Evolutionary conservation across 345 rosid genomes (phyloP), one percentile per base, ranked within the genome.

Genomic region (Jatropha curcas): DNA sequence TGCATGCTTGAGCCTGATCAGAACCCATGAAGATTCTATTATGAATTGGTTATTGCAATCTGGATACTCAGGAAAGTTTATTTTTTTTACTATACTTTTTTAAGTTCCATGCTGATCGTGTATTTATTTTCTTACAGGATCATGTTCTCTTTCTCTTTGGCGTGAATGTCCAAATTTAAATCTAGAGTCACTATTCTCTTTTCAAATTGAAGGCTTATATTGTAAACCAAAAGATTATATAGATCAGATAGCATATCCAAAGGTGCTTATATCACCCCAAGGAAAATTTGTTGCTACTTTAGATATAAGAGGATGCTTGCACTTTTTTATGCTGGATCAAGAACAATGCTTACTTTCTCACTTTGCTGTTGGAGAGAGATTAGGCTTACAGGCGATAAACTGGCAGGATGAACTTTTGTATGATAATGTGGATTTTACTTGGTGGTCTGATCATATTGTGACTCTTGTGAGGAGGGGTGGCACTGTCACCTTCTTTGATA

Each of bases 391-490:
- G 70, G 78, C 72, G 63, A 71, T 77, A 31, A 62, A 64, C 46
- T 70, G 62, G 55, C 45, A 67, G 60, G 43, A 58, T 73, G 88
- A 86, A 39, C 60, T 72, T 76, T 79, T 87, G 48, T 74, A 71
- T 62, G 87, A 83, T 74, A 74, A 82, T 59, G 77, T 76, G 55
- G 99, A 95, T 79, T 90, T 95, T 67, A 84, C 98, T 61, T 95
- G 98, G 99, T 95, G 98, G 98, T 90, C 94, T 71, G 94, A 89
- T 68, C 87, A 86, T 25, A 65, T 88, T 75, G 76, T 95, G 76
- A 67, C 90, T 76, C 63, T 92, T 74, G 85, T 84, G 62, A 92
- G 83, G 80, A 78, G 74, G 67, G 79, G 82, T 20, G 96, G 96
- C 55, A 69, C 51, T 37, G 37, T 92, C 62, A 74, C 83, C 67